These are phyloP conservation scores for Grosmannia serpens DNA, from an alignment of 2,329 filamentous ascomycete species.

Conservation along the genomic window DNA sequence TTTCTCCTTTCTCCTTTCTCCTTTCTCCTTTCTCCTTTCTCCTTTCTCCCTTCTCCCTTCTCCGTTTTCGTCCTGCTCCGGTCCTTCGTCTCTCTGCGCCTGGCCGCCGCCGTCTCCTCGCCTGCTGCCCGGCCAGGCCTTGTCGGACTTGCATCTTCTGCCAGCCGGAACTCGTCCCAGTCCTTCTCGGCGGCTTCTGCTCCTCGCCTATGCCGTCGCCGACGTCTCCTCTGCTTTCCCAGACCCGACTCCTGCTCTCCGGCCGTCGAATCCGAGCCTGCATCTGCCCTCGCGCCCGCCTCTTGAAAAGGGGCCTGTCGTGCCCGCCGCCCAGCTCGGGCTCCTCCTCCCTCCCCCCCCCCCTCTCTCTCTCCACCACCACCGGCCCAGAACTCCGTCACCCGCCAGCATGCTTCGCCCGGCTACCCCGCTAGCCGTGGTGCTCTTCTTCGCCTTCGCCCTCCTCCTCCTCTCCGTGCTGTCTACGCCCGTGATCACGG, in stretches of 20 bases:
- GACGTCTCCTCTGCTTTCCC: too few species aligned
- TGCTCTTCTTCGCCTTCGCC: slow-evolving; percentile 76
- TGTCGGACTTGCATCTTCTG: neutral
- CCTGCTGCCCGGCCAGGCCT: too few species aligned
- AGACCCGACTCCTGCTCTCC: too few species aligned
- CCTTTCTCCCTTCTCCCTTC: neutral
- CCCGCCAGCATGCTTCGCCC: slow-evolving; percentile 65
- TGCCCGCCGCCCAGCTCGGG: neutral
- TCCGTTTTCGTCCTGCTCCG: neutral
- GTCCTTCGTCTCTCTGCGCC: neutral
- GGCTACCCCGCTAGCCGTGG: slow-evolving; percentile 77
- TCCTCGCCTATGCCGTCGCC: too few species aligned
- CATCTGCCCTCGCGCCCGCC: too few species aligned
- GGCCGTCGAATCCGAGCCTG: too few species aligned
- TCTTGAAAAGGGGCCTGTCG: neutral
- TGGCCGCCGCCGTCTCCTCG: neutral
- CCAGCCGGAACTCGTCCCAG: neutral
- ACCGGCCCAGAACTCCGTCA: neutral
- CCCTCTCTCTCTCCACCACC: neutral
- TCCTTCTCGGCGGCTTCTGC: neutral
- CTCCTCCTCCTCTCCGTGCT: slow-evolving; percentile 77
- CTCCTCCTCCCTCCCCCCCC: neutral
- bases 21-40: neutral
- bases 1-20: neutral
- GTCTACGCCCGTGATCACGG: slow-evolving; percentile 81